Evolutionary conservation across 2,329 filamentous ascomycete genomes (phyloP).

Genomic region (Juglanconis oblonga): DNA sequence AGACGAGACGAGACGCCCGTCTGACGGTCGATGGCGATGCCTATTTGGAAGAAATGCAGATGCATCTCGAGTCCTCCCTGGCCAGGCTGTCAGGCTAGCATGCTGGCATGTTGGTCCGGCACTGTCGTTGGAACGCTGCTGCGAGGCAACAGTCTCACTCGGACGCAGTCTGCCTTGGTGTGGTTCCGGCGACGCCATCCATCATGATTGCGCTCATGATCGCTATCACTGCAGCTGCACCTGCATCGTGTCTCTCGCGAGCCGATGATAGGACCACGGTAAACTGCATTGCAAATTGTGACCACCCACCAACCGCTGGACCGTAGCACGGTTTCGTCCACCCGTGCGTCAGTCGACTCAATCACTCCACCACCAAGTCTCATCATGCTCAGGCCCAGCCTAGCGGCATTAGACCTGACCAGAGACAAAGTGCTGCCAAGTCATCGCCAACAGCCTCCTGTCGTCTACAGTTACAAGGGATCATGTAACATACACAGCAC

Average conservation of each 20-base stretch:
- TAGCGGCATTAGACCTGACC: slow-evolving; percentile 4
- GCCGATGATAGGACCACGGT: background rate
- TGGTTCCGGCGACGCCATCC: background rate
- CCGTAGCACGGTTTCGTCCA: too few relatives aligned
- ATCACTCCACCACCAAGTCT: too few relatives aligned
- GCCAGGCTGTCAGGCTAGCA: background rate
- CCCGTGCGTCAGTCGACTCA: too few relatives aligned
- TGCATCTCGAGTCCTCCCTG: background rate
- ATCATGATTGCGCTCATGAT: background rate
- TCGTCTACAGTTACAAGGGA: background rate
- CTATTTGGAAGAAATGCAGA: background rate
- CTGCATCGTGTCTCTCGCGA: background rate
- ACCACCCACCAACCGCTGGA: background rate
- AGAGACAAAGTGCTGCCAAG: slow-evolving; percentile 5
- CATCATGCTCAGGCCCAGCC: background rate
- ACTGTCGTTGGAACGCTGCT: background rate
- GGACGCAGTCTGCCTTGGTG: background rate
- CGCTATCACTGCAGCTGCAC: background rate
- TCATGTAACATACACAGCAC: background rate
- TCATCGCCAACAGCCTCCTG: background rate
- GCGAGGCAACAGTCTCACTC: background rate
- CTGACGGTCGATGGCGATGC: background rate
- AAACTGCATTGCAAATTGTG: background rate
- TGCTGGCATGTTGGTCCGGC: background rate
- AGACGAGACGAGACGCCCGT: slow-evolving; percentile 8